Base-by-base conservation (phyloP, 1,139 yeast species). In the Yamadazyma songkhlaensis region DNA sequence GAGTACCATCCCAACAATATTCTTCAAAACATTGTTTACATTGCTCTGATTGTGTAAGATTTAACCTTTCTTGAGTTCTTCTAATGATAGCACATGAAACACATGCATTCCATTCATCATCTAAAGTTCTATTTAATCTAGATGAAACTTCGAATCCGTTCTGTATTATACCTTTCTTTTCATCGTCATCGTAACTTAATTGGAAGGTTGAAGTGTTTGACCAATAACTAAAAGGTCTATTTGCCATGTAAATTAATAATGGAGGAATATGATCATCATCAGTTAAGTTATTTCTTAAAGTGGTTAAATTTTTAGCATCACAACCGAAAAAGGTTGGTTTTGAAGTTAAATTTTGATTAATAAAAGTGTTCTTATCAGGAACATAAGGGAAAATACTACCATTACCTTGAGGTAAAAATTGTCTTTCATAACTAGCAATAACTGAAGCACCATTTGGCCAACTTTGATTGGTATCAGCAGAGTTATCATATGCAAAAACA, bases 281-380 rank as follows among this genome's bases (percentile, higher is more conserved):
- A 14, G 38, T 41, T 9, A 47, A 29, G 32, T 55, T 49, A 14
- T 54, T 50, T 45, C 56, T 43, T 41, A 82, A 62, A 29, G 65
- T 60, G 3, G 92, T 78, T 52, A 84, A 62, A 55, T 87, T 86
- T 3, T 62, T 54, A 10, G 86, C 77, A 54, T 85, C 78, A 63
- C 97, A 89, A 32, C 97, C 97, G 54, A 88, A 88, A 65, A 89
- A 88, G 0, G 87, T 72, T 40, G 96, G 95, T 50, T 60, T 76
- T 6, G 79, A 65, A 9, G 84, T 78, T 43, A 84, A 64, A 45
- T 84, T 84, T 42, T 66, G 53, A 45, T 72, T 72, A 34, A 81
- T 53, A 57, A 88, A 86, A 0, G 94, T 75, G 34, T 72, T 64
- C 17, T 57, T 60, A 55, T 79, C 90, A n/a, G 97, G 97, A 38